Conservation (phyloP, 768 basidiomycete species). For the Amanita polypyramis region DNA sequence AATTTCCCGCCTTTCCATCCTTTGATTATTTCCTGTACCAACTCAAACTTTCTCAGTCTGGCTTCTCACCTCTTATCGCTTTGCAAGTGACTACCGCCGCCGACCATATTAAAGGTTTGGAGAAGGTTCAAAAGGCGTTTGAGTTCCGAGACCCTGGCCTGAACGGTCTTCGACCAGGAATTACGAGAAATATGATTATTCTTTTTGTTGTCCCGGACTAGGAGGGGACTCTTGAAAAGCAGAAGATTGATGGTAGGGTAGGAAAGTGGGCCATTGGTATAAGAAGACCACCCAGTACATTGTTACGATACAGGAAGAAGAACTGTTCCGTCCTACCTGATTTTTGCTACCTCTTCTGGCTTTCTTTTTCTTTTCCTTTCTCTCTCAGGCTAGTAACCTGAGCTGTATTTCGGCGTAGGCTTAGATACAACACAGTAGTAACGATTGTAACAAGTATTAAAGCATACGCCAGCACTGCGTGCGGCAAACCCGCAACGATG, state of each 20-base stretch:
- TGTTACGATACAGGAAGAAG: background rate
- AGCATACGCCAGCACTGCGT: too few relatives aligned
- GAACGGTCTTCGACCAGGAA: background rate
- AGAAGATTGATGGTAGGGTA: too few relatives aligned
- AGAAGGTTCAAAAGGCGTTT: background rate
- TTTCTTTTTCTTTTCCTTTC: background rate
- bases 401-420: background rate
- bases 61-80: conserved; percentile 1
- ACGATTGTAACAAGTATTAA: too few relatives aligned
- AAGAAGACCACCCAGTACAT: conserved; percentile 1
- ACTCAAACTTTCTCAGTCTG: background rate
- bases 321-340: background rate
- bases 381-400: background rate
- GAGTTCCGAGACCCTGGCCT: background rate
- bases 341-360: background rate
- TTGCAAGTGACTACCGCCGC: conserved; percentile 3
- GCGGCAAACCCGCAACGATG: too few relatives aligned
- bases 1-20: conserved; percentile 3
- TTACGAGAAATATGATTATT: background rate
- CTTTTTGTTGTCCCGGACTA: conserved; percentile 1
- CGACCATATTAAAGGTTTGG: background rate
- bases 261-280: background rate
- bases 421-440: background rate
- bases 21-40: conserved; percentile 8
- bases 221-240: background rate